phyloP scores from a whole-genome alignment of 345 rosid genomes.

The Dovyalis caffra region DNA sequence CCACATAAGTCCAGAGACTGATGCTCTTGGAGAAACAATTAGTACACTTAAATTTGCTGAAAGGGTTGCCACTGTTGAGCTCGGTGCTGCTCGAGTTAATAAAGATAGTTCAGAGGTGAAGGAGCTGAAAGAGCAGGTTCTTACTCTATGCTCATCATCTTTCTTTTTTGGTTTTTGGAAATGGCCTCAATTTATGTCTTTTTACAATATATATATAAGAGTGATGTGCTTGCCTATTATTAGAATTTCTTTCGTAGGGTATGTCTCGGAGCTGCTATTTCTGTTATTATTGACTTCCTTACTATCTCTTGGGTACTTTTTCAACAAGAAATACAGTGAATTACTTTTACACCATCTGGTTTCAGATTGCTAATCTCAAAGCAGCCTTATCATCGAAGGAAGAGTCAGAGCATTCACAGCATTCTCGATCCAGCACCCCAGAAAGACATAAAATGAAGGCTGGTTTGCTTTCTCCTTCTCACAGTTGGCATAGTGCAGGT shows the following conservation, averaged over 20 bases:
- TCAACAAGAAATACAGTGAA: not conserved
- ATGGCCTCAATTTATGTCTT: not conserved
- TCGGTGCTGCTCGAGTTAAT: slow-evolving; percentile 38
- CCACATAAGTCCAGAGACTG: slow-evolving; percentile 36
- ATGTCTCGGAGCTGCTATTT: not conserved
- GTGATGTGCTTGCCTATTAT: not conserved
- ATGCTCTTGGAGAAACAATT: slow-evolving; percentile 34
- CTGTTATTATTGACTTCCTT: not conserved
- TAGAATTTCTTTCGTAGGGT: not conserved
- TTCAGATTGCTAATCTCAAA: slow-evolving; percentile 31
- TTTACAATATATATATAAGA: not conserved
- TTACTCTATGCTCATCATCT: not conserved
- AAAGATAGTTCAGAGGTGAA: slow-evolving; percentile 30
- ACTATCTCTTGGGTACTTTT: not conserved
- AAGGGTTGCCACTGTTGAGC: slow-evolving; percentile 38
- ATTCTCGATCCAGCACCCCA: slow-evolving; percentile 34
- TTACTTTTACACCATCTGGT: not conserved
- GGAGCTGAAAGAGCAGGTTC: slow-evolving; percentile 40
- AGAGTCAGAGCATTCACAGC: slow-evolving; percentile 17
- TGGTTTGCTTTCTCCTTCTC: slow-evolving; percentile 19
- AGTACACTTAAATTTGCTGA: slow-evolving; percentile 38
- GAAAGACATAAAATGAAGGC: slow-evolving; percentile 17
- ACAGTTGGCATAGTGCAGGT: slow-evolving; percentile 19
- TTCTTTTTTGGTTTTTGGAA: not conserved
- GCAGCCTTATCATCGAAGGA: slow-evolving; percentile 34